A percentile compares a stretch with the other conserved stretches of the same genome.
These are phyloP conservation scores for Macadamia integrifolia DNA, from an alignment of 164 flowering plant species.

Conservation along the genomic window DNA sequence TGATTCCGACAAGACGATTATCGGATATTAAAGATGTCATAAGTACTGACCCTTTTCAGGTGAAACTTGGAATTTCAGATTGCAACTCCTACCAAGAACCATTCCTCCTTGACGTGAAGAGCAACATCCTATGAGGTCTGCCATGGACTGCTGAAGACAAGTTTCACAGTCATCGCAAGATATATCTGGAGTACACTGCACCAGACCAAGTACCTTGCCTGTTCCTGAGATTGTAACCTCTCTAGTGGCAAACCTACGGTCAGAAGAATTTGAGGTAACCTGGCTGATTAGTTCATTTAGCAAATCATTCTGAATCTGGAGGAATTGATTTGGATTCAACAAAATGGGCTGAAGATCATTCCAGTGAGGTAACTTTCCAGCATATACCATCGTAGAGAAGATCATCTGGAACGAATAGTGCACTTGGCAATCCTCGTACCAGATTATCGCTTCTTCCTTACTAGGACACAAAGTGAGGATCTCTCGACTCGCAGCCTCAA, in stretches of 20 bases:
- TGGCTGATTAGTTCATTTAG: conserved; percentile 2
- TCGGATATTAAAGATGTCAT: no score
- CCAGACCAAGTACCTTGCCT: conserved; percentile 12
- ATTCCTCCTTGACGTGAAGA: background rate
- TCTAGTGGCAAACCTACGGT: conserved; percentile 10
- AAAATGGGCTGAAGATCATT: background rate
- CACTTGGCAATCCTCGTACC: conserved; percentile 22
- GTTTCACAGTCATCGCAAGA: conserved; percentile 1
- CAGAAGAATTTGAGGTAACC: conserved; percentile 10
- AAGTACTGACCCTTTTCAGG: background rate
- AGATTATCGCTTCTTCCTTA: conserved; percentile 15
- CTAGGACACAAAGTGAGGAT: conserved; percentile 7
- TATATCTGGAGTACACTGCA: conserved; percentile 28
- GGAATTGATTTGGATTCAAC: conserved; percentile 2
- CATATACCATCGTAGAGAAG: conserved; percentile 3
- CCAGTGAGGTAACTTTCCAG: conserved; percentile 4
- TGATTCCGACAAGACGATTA: no score
- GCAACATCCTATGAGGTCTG: conserved; percentile 11
- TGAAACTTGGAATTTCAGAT: conserved; percentile 15
- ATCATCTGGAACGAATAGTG: conserved; percentile 14
- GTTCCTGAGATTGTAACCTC: conserved; percentile 1
- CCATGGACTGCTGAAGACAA: conserved; percentile 15
- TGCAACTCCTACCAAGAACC: conserved; percentile 5
- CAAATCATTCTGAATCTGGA: background rate
- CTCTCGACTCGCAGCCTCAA: conserved; percentile 7